phyloP scores from a whole-genome alignment of 768 basidiomycete genomes.

The Tulasnella sp. region DNA sequence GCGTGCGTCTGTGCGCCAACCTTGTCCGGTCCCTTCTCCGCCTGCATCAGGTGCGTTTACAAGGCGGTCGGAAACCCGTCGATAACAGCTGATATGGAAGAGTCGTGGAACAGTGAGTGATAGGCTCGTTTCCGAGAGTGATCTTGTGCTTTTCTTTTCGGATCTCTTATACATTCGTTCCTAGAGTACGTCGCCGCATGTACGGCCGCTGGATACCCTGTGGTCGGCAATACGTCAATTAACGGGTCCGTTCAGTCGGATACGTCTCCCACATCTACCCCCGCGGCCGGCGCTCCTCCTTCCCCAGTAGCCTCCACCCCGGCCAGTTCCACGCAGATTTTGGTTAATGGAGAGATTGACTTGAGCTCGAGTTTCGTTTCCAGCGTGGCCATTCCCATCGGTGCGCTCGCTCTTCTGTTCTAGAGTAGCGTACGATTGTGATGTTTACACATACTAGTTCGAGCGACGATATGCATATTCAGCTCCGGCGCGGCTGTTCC shows the following conservation, averaged over 20 bases:
- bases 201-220: neutral
- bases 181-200: neutral
- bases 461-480: too few species aligned
- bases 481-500: too few species aligned
- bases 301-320: neutral
- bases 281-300: neutral
- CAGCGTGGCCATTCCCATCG: neutral
- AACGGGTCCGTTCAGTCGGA: neutral
- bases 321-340: neutral
- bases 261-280: neutral
- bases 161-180: too few species aligned
- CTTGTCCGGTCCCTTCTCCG: too few species aligned
- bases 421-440: neutral
- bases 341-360: neutral
- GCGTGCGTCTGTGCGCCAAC: too few species aligned
- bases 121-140: too few species aligned
- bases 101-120: too few species aligned
- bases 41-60: too few species aligned
- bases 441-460: too few species aligned
- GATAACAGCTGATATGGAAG: too few species aligned
- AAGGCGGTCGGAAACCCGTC: too few species aligned
- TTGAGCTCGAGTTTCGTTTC: neutral
- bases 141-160: too few species aligned
- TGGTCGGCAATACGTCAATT: neutral
- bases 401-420: neutral